phyloP scores from a whole-genome alignment of 345 rosid species.

The Arabidopsis suecica region DNA sequence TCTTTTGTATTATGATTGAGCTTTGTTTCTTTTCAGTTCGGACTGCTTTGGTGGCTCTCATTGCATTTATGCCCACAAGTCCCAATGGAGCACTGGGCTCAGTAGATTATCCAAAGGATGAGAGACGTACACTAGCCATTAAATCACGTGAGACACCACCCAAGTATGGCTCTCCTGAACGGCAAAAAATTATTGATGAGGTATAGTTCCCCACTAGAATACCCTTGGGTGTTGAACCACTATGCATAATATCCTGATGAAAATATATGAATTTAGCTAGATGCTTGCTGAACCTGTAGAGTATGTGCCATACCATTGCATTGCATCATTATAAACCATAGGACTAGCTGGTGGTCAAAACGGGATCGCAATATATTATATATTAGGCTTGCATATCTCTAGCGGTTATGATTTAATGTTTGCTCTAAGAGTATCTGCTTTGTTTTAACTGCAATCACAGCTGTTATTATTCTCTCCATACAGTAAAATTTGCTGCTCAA shows the following conservation, averaged over 20 bases:
- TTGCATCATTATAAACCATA: background rate
- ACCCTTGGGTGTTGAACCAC: background rate
- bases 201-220: constrained; percentile 41
- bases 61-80: constrained; percentile 96
- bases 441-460: background rate
- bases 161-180: constrained; percentile 72
- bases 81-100: constrained; percentile 97
- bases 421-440: constrained; percentile 7
- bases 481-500: background rate
- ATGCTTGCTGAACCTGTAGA: background rate
- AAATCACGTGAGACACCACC: constrained; percentile 94
- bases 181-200: constrained; percentile 92
- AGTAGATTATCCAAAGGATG: constrained; percentile 89
- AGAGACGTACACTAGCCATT: constrained; percentile 74
- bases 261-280: background rate
- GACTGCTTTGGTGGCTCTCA: constrained; percentile 90
- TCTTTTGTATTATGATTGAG: constrained; percentile 11
- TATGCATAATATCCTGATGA: background rate
- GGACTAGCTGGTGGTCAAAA: background rate
- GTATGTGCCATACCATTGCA: background rate
- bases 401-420: background rate
- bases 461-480: constrained; percentile 9
- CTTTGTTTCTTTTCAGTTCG: constrained; percentile 65
- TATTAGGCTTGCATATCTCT: background rate
- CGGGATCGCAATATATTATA: background rate